A percentile compares a stretch with the other conserved stretches of the same genome.
Evolutionary conservation across 192 early-diverging fungal genomes (phyloP).

Genomic region (Rhizoclosmatium sp.): DNA sequence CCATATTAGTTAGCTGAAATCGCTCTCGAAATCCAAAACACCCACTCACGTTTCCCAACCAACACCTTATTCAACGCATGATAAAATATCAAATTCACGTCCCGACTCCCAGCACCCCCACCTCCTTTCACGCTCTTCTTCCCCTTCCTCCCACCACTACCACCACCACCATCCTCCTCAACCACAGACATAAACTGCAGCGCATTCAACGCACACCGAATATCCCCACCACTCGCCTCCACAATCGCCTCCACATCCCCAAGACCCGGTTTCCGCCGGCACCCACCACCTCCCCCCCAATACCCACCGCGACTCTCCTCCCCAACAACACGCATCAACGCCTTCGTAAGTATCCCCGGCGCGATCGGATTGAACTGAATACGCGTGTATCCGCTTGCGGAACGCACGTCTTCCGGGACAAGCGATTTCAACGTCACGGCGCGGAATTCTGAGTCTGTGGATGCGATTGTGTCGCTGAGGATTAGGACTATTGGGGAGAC

Average conservation of each 20-base stretch:
- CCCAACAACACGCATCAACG: conserved; percentile 38
- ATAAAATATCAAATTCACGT: conserved; percentile 44
- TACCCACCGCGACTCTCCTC: conserved; percentile 33
- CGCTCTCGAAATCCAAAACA: background rate
- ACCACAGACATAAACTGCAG: conserved; percentile 47
- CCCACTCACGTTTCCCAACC: conserved; percentile 45
- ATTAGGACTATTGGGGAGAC: conserved; percentile 50
- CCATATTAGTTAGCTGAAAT: background rate
- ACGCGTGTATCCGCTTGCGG: conserved; percentile 21
- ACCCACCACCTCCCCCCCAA: too few relatives aligned
- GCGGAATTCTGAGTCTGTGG: background rate
- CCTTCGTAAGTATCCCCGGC: conserved; percentile 42
- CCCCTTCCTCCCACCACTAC: conserved; percentile 6
- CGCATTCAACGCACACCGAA: conserved; percentile 55
- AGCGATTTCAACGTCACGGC: conserved; percentile 22
- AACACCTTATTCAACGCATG: conserved; percentile 55
- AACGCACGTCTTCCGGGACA: conserved; percentile 45
- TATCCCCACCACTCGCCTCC: conserved; percentile 47
- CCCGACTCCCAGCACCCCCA: conserved; percentile 42
- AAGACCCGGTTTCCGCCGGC: conserved; percentile 16
- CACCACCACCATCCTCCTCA: background rate
- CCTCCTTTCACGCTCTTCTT: background rate
- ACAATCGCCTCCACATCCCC: conserved; percentile 41
- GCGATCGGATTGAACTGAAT: conserved; percentile 59
- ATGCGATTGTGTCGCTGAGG: conserved; percentile 39